phyloP scores from a whole-genome alignment of 1,139 yeast genomes.

The Pneumocystis carinii region DNA sequence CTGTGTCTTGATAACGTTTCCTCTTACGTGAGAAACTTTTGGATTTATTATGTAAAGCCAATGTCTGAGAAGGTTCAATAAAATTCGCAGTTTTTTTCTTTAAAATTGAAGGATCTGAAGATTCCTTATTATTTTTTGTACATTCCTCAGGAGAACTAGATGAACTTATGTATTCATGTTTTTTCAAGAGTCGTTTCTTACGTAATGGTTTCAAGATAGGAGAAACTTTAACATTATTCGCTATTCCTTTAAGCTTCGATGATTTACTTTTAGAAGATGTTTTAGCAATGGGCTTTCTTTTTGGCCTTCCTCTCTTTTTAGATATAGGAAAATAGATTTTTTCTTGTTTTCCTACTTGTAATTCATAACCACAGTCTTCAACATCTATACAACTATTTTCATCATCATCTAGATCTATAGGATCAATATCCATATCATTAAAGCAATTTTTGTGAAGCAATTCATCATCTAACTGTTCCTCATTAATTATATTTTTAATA shows the following conservation, averaged over 20 bases:
- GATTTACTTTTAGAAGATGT: neutral
- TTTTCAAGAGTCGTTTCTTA: neutral
- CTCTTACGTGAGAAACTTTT: neutral
- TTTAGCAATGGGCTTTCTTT: neutral
- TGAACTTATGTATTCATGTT: neutral
- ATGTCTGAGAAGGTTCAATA: neutral
- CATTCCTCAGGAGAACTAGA: neutral
- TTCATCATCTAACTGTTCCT: neutral
- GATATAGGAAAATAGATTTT: neutral
- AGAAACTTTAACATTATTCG: neutral
- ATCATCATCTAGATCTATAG: neutral
- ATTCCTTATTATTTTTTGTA: neutral
- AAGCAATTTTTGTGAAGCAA: neutral
- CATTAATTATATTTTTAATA: neutral
- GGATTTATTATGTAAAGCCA: neutral
- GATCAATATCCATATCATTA: neutral
- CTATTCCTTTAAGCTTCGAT: neutral
- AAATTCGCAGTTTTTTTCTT: neutral
- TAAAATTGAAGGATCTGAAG: neutral
- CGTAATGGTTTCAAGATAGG: neutral
- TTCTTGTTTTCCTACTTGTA: neutral
- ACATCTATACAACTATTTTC: neutral
- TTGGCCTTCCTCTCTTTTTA: neutral
- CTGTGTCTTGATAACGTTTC: neutral
- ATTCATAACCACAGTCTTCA: neutral